Evolutionary conservation across 1,284 basidiomycete species (phyloP), one percentile per base, ranked within the genome.

Genomic region (Austroboletus niveus): DNA sequence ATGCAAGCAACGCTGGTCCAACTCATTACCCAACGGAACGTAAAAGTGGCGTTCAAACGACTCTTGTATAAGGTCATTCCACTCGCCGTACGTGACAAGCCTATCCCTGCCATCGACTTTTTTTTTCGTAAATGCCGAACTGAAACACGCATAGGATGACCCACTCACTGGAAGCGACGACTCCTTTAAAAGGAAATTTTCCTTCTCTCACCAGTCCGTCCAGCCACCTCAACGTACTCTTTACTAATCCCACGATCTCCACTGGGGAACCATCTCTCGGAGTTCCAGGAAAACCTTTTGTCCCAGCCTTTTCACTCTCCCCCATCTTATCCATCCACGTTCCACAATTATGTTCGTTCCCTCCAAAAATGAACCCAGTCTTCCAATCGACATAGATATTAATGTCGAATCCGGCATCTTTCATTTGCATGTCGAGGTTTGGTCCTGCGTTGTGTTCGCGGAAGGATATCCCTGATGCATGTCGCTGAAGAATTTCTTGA

Each of bases 301-400:
- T 98, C 3, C 94, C 92, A 8, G 97, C 95, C 63, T 87, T 91
- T 53, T 76, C 77, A 1, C 89, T 93, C 64, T 94, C 93, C 40
- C 94, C 94, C 89, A 94, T 96, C 79, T 96, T 96, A 75, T 96
- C 93, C 92, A 94, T 94, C 93, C 93, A 96, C 0, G 94, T 95
- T 34, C 92, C 92, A 62, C 87, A 92, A 60, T 92, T 92, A 71
- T 82, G 78, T 53, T 79, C 74, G 71, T 88, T 98, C 12, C 96
- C 97, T 32, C 96, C 96, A 56, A 86, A 78, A 60, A 97, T 83
- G 58, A 99, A 74, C 1, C 96, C 96, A 8, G 92, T 98, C 58
- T 80, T 76, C 96, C 96, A 99, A 69, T 99, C 94, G 22, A 98
- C 94, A 44, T 83, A 75, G 59, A 98, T 89, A 65, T 94, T 85